Conservation (phyloP, 768 basidiomycete species). For the Termitomyces sp. region DNA sequence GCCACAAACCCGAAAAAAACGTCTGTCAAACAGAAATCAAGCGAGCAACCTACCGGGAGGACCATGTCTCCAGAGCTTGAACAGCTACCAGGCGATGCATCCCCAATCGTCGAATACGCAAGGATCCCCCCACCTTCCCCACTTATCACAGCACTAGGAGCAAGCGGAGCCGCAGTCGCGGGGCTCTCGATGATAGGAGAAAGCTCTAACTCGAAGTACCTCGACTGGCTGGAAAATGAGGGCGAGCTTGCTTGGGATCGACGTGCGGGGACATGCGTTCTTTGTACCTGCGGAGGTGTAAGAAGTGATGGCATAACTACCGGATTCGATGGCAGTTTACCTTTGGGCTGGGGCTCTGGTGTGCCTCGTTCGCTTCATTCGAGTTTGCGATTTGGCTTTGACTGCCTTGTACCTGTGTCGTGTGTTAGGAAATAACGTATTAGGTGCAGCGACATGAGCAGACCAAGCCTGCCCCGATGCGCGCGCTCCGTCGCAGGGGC, state of each 20-base stretch:
- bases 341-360: background rate
- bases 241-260: conserved; percentile 3
- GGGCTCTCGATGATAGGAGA: conserved; percentile 18
- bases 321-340: background rate
- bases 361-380: background rate
- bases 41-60: conserved; percentile 5
- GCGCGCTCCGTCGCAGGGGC: background rate
- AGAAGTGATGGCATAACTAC: background rate
- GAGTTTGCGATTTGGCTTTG: background rate
- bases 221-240: conserved; percentile 12
- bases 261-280: background rate
- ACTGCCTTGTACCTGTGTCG: background rate
- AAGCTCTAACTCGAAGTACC: conserved; percentile 16
- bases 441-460: background rate
- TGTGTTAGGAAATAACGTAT: background rate
- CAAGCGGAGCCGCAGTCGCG: background rate
- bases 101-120: background rate
- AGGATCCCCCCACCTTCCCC: conserved; percentile 1
- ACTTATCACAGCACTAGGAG: conserved; percentile 9
- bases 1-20: background rate
- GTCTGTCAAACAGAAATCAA: background rate
- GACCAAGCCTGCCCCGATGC: background rate
- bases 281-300: background rate
- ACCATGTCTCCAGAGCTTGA: conserved; percentile 6
- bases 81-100: background rate